A percentile compares a stretch with the other conserved stretches of the same genome.
These are phyloP conservation scores for Lachancea cidri DNA, from an alignment of 805 yeast species.

Conservation along the genomic window DNA sequence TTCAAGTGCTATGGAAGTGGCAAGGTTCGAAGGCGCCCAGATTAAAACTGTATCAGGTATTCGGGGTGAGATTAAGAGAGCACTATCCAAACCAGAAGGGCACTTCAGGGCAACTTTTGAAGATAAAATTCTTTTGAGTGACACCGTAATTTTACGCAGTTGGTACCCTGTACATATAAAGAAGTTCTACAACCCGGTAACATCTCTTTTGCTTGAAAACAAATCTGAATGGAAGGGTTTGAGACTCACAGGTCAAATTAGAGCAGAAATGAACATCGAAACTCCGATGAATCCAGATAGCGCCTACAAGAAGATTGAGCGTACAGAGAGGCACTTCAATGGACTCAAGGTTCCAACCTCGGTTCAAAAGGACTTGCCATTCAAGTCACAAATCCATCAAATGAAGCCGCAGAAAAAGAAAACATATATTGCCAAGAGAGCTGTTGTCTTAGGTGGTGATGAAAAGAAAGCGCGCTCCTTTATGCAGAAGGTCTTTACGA, in stretches of 20 bases:
- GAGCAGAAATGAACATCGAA: constrained; percentile 65
- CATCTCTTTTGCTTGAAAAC: constrained; percentile 72
- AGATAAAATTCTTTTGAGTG: constrained; percentile 88
- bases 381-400: constrained; percentile 81
- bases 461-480: constrained; percentile 90
- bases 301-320: constrained; percentile 65
- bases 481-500: constrained; percentile 79
- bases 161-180: constrained; percentile 95
- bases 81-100: constrained; percentile 91
- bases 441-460: constrained; percentile 87
- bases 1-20: constrained; percentile 85
- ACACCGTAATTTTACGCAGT: constrained; percentile 82
- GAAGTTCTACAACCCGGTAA: constrained; percentile 91
- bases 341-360: constrained; percentile 81
- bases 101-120: constrained; percentile 95
- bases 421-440: constrained; percentile 83
- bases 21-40: constrained; percentile 96
- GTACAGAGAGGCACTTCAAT: constrained; percentile 80
- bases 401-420: constrained; percentile 84
- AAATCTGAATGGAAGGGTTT: constrained; percentile 94
- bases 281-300: constrained; percentile 56
- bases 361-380: constrained; percentile 75
- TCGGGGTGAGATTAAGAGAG: constrained; percentile 95
- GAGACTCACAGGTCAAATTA: constrained; percentile 89
- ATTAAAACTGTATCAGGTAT: constrained; percentile 96